Evolutionary conservation across 78 protist genomes (phyloP).

Genomic region (Protostelium mycophagum): DNA sequence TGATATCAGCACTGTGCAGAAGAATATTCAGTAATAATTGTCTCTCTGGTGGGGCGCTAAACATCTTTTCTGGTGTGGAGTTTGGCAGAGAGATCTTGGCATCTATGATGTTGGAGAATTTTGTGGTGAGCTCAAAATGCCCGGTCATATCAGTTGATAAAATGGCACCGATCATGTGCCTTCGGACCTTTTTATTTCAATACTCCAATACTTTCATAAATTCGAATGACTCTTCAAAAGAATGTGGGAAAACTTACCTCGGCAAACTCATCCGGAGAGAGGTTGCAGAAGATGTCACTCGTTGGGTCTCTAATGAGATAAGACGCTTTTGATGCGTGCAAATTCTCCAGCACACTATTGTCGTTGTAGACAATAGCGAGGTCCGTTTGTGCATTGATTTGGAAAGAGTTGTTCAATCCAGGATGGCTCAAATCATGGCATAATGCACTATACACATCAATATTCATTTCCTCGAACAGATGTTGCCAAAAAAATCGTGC

Average conservation of each 20-base stretch:
- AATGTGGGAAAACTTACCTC: not conserved
- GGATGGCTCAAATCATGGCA: constrained; percentile 88
- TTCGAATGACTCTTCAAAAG: not conserved
- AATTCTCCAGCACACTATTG: constrained; percentile 65
- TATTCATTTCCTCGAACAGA: too few relatives aligned
- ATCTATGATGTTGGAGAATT: not conserved
- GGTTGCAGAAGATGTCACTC: not conserved
- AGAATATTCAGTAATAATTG: not conserved
- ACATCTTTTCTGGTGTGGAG: not conserved
- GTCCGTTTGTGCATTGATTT: constrained; percentile 61
- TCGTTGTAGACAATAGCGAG: constrained; percentile 76
- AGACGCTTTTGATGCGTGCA: not conserved
- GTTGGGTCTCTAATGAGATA: not conserved
- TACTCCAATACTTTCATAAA: too few relatives aligned
- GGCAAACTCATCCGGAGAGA: not conserved
- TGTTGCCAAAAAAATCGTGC: too few relatives aligned
- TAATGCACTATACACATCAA: too few relatives aligned
- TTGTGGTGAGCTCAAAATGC: not conserved
- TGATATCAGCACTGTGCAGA: not conserved
- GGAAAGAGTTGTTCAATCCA: constrained; percentile 73
- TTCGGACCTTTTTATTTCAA: too few relatives aligned
- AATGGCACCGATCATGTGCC: not conserved
- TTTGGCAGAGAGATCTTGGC: not conserved
- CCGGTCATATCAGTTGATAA: not conserved
- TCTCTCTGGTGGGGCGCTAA: not conserved